A percentile compares a stretch with the other conserved stretches of the same genome.
Evolutionary conservation across 139 green algal genomes (phyloP).

Genomic region (Cymbomonas tetramitiformis): DNA sequence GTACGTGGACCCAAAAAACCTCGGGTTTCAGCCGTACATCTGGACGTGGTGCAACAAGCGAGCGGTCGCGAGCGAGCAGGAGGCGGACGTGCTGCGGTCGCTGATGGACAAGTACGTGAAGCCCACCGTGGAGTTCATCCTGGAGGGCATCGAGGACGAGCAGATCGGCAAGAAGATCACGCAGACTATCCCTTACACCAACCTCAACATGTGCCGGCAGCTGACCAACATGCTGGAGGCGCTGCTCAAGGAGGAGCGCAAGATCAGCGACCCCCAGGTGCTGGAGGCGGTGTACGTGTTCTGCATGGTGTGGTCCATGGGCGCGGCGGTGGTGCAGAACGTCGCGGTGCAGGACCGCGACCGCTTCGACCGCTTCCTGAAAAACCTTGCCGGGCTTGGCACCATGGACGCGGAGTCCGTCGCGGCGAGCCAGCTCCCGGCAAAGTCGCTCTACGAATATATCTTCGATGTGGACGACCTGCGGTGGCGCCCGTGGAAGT

Average conservation of each 20-base stretch:
- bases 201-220: conserved; percentile 68
- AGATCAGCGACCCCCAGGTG: conserved; percentile 34
- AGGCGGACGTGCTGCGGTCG: conserved; percentile 37
- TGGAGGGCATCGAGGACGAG: conserved; percentile 59
- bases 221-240: conserved; percentile 55
- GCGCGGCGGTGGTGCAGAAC: conserved; percentile 40
- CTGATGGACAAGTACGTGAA: conserved; percentile 58
- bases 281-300: conserved; percentile 61
- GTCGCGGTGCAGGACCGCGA: conserved; percentile 39
- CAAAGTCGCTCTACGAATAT: conserved; percentile 67
- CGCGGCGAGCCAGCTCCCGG: conserved; percentile 38
- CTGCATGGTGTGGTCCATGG: conserved; percentile 55
- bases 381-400: conserved; percentile 39
- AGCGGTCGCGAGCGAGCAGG: conserved; percentile 12
- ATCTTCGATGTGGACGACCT: conserved; percentile 46
- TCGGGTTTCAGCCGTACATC: conserved; percentile 63
- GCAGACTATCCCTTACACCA: conserved; percentile 51
- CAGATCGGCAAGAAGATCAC: conserved; percentile 40
- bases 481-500: conserved; percentile 53
- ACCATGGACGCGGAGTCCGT: conserved; percentile 46
- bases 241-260: conserved; percentile 25
- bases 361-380: conserved; percentile 58
- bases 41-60: conserved; percentile 47
- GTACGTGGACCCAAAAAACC: conserved; percentile 70
- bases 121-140: conserved; percentile 46